Evolutionary conservation across 1,139 yeast genomes (phyloP), one percentile per base, ranked within the genome.

Genomic region (Yamadazyma atlantica): DNA sequence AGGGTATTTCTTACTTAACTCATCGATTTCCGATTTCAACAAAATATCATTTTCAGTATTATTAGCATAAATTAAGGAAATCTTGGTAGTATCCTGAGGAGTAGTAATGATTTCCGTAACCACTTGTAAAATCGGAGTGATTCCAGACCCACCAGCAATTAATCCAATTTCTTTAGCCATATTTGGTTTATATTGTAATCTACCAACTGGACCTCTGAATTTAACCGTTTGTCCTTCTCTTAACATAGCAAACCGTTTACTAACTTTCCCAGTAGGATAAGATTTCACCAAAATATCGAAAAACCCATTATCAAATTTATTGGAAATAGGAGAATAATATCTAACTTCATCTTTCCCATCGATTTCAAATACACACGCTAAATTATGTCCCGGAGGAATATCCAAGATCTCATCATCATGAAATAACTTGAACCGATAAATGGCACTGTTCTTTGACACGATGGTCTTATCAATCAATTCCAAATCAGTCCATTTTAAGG

Each of bases 141-240:
- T 82, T 38, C 92, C 92, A 0, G 89, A 78, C 12, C 92, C 92
- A 49, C 90, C 92, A n/a, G 90, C 90, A 48, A 85, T 70, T 64
- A 85, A 71, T 11, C 80, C 82, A 44, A 85, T 69, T 42, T 78
- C 75, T 42, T 73, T 73, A 32, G 80, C 80, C 69, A 78, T 73
- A 54, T 82, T 82, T 17, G 80, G 58, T 25, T 59, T 56, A 57
- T 85, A 84, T 40, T 73, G 62, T 59, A 85, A 77, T 55, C 82
- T 73, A 10, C 94, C 94, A 37, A 84, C 84, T 19, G 92, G 89
- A 3, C 94, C 94, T 58, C 82, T 75, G 52, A 85, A 84, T 46
- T 77, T 76, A 26, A 82, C 85, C 14, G 75, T 70, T 55, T 80
- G 80, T 33, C 89, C 90, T 36, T 78, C 79, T 41, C 64, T 68